Base-by-base conservation (phyloP, 192 early-diverging fungal species). In the Mortierella antarctica region DNA sequence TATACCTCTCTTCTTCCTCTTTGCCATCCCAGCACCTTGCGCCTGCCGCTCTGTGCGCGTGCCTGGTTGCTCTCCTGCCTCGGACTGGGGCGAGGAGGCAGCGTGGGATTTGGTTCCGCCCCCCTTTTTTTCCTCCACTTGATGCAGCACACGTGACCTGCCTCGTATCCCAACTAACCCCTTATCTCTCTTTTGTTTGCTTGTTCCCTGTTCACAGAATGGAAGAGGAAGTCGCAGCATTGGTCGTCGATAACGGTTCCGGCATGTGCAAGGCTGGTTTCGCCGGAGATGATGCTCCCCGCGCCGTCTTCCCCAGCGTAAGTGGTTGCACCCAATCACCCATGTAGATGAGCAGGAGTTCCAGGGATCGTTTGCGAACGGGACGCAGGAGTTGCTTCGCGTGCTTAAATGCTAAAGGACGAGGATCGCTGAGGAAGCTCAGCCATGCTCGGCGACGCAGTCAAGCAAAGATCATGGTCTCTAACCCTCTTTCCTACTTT, bases 181-280 rank as follows among this genome's bases (percentile, higher is more conserved):
- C 31, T 31, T 31, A 31, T 31, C 31, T 31, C n/a, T n/a, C n/a
- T 31, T 31, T 31, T 31, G 31, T 31, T 31, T 31, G 1, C 31
- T 31, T 31, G 31, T 31, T 31, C 31, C 31, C 31, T 31, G 31
- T 31, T 31, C 3, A 31, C 31, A 31, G 31, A 31, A 31, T 31
- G 75, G 93, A 93, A 76, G 93, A 94, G 83, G 93, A 94, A 90
- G 91, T 94, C 74, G 93, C 92, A 75, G 93, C 93, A 83, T 91
- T 94, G 83, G 94, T 95, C 74, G 94, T 96, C 77, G 94, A 96
- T 86, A 95, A 95, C 85, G 94, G 95, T 84, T 96, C 95, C 84
- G 93, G 95, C 85, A 96, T 96, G 94, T 96, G 94, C 90, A 96
- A 96, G 89, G 94, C 94, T 86, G 94, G 94, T 81, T 96, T 96